Percentiles rank a stretch among this genome's conserved stretches.
phyloP scores from a whole-genome alignment of 2,329 filamentous ascomycete species.

The Xylariaceae sp. region DNA sequence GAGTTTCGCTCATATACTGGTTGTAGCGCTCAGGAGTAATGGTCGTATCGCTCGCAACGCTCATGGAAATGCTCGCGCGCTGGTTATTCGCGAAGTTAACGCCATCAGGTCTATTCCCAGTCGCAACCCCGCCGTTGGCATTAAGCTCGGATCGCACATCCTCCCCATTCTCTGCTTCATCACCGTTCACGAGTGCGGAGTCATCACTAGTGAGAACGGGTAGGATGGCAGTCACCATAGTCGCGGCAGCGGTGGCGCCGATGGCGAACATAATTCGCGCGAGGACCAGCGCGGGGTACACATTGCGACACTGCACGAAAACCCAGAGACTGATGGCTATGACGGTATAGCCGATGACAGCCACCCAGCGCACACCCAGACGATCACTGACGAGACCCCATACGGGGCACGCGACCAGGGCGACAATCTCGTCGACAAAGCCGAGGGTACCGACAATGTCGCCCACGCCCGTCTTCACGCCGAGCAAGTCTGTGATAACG shows the following conservation, averaged over 20 bases:
- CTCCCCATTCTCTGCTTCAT: slow-evolving; percentile 20
- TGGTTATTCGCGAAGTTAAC: slow-evolving; percentile 31
- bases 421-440: slow-evolving; percentile 78
- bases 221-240: slow-evolving; percentile 95
- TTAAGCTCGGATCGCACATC: slow-evolving; percentile 3
- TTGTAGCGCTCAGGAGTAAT: slow-evolving; percentile 63
- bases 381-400: slow-evolving; percentile 78
- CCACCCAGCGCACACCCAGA: slow-evolving; percentile 66
- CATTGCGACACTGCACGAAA: slow-evolving; percentile 72
- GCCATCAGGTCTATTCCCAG: background rate
- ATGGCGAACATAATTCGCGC: slow-evolving; percentile 77
- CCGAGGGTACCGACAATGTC: slow-evolving; percentile 79
- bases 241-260: slow-evolving; percentile 84
- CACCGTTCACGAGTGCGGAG: slow-evolving; percentile 25
- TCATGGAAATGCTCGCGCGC: slow-evolving; percentile 58
- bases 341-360: slow-evolving; percentile 73
- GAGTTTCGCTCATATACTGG: slow-evolving; percentile 33
- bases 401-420: slow-evolving; percentile 70
- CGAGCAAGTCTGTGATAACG: slow-evolving; percentile 77
- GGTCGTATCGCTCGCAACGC: slow-evolving; percentile 67
- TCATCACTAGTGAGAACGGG: slow-evolving; percentile 61
- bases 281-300: slow-evolving; percentile 83
- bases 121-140: slow-evolving; percentile 1
- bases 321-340: slow-evolving; percentile 71
- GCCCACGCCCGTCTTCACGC: slow-evolving; percentile 66